Percentiles rank a stretch among this genome's conserved stretches.
Evolutionary conservation across 495 filamentous ascomycete genomes (phyloP).

Genomic region (Hypoxylon fuscum): DNA sequence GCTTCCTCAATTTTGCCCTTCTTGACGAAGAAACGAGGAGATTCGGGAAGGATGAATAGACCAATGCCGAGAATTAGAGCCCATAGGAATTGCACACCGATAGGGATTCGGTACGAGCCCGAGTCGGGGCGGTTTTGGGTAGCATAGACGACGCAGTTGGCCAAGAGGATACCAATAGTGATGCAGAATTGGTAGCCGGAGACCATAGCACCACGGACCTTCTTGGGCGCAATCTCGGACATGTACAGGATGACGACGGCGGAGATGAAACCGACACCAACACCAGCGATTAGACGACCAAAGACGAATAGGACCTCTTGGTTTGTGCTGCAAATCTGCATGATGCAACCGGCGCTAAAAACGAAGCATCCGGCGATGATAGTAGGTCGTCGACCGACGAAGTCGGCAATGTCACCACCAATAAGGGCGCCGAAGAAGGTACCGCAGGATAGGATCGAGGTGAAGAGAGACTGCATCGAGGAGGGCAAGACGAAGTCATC

Average conservation of each 20-base stretch:
- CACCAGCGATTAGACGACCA: conserved; percentile 70
- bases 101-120: conserved; percentile 77
- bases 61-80: conserved; percentile 68
- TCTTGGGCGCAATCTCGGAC: conserved; percentile 72
- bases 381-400: conserved; percentile 67
- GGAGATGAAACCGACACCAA: conserved; percentile 66
- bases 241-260: conserved; percentile 75
- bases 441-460: conserved; percentile 71
- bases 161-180: conserved; percentile 73
- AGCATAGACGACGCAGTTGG: conserved; percentile 70
- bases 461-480: conserved; percentile 66
- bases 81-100: conserved; percentile 73
- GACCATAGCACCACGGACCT: conserved; percentile 74
- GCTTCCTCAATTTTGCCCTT: conserved; percentile 65
- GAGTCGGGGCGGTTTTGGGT: conserved; percentile 67
- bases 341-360: conserved; percentile 65
- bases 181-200: conserved; percentile 77
- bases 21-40: conserved; percentile 70
- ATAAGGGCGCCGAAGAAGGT: conserved; percentile 74
- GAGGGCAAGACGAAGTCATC: conserved; percentile 56
- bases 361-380: conserved; percentile 67
- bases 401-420: conserved; percentile 69
- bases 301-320: conserved; percentile 72
- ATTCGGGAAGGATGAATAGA: conserved; percentile 63
- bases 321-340: conserved; percentile 66